Conservation (phyloP, 352 stramenopile species). For the Phytophthora europaea region DNA sequence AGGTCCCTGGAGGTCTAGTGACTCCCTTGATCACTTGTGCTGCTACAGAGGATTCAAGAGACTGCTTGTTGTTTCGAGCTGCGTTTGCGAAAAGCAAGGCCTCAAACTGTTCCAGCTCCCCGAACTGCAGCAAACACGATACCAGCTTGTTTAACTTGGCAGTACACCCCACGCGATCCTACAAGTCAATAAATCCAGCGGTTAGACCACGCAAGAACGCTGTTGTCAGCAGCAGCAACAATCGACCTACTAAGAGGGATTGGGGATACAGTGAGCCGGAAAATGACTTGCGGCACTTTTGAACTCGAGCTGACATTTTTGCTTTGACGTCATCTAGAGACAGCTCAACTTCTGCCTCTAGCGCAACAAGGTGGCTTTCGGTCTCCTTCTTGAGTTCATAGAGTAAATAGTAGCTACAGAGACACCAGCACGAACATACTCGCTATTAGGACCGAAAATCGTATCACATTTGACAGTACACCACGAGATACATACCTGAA, state of each 20-base stretch:
- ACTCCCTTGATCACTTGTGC: conserved; percentile 25
- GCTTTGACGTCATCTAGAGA: conserved; percentile 43
- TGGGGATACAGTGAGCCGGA: conserved; percentile 44
- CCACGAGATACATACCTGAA: conserved; percentile 42
- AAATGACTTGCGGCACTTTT: conserved; percentile 50
- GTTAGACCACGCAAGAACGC: background rate
- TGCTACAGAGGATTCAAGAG: conserved; percentile 18
- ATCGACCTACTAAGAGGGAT: conserved; percentile 51
- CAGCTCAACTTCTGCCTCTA: conserved; percentile 32
- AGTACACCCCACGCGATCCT: conserved; percentile 35
- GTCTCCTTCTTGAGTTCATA: conserved; percentile 57
- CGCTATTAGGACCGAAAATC: background rate
- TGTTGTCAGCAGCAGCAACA: background rate
- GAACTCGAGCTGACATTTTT: conserved; percentile 60
- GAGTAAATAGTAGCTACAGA: conserved; percentile 43
- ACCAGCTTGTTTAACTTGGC: conserved; percentile 14
- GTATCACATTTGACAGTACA: background rate
- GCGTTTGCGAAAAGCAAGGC: conserved; percentile 24
- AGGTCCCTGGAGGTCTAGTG: conserved; percentile 3
- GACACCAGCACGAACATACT: background rate
- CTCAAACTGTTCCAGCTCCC: conserved; percentile 42
- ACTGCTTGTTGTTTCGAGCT: conserved; percentile 30
- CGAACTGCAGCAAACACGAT: conserved; percentile 41
- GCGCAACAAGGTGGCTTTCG: conserved; percentile 37
- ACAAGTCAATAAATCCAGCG: background rate